These are phyloP conservation scores for Coemansia sp. DNA, from an alignment of 192 early-diverging fungal species.

Conservation along the genomic window DNA sequence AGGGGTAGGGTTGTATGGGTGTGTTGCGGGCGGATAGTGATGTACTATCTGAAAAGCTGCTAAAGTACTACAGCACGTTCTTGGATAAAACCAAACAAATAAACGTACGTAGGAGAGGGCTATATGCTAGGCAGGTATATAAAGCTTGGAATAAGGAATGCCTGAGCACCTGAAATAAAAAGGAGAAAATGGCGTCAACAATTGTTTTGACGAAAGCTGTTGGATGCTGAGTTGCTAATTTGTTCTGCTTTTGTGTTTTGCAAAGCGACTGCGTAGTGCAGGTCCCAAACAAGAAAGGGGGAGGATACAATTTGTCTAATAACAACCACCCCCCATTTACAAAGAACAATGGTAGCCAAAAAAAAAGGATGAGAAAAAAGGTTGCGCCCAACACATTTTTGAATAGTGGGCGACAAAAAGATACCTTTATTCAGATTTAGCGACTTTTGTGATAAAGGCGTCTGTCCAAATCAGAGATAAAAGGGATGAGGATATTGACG, in stretches of 20 bases:
- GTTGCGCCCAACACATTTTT: not conserved
- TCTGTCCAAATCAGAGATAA: not conserved
- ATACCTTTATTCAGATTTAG: not conserved
- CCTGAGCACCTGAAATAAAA: not conserved
- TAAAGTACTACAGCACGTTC: too few species aligned
- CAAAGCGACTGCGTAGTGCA: not conserved
- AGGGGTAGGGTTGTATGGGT: not conserved
- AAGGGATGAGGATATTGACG: conserved; percentile 12
- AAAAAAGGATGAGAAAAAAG: not conserved
- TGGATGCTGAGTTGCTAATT: not conserved
- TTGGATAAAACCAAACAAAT: not conserved
- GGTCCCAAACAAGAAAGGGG: conserved; percentile 16
- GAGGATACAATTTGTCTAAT: conserved; percentile 20
- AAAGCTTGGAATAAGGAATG: not conserved
- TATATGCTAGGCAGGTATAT: not conserved
- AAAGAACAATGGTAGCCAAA: conserved; percentile 33
- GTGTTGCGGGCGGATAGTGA: conserved; percentile 2
- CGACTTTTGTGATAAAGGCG: not conserved
- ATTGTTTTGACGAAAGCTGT: conserved; percentile 24
- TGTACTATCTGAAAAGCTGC: not conserved
- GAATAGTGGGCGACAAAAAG: not conserved
- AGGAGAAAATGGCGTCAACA: conserved; percentile 4
- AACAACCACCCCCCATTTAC: conserved; percentile 17
- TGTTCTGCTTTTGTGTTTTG: conserved; percentile 1
- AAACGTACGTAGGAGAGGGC: not conserved